phyloP scores from a whole-genome alignment of 148 eudicot species.

The Mesembryanthemum crystallinum region DNA sequence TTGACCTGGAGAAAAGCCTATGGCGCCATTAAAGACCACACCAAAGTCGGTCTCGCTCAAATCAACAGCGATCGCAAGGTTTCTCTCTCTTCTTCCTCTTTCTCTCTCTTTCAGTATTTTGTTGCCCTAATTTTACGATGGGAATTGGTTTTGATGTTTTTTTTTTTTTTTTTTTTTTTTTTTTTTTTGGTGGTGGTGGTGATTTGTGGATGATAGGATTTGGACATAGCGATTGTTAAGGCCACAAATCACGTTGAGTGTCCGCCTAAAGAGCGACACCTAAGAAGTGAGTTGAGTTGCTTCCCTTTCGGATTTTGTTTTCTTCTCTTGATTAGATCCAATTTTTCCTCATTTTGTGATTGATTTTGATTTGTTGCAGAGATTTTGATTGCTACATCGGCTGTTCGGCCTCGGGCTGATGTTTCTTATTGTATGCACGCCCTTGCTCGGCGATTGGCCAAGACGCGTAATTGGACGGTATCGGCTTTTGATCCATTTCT shows the following conservation, averaged over 20 bases:
- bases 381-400: conserved; percentile 72
- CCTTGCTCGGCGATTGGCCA: conserved; percentile 76
- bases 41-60: conserved; percentile 93
- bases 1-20: conserved; percentile 80
- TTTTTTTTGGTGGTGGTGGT: conserved; percentile 11
- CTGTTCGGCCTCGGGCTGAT: conserved; percentile 87
- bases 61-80: conserved; percentile 95
- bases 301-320: too few relatives aligned
- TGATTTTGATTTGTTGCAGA: conserved; percentile 39
- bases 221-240: conserved; percentile 93
- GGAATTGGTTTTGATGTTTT: background rate
- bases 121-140: background rate
- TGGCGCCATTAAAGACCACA: conserved; percentile 90
- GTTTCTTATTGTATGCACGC: conserved; percentile 92
- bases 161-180: conserved; percentile 19
- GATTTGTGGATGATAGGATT: conserved; percentile 51
- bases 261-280: conserved; percentile 93
- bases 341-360: background rate
- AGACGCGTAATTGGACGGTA: conserved; percentile 99
- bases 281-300: conserved; percentile 84
- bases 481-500: conserved; percentile 1
- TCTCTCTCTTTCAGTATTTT: background rate
- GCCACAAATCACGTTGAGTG: conserved; percentile 95
- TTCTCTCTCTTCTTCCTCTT: background rate
- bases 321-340: background rate